Evolutionary conservation across 2,329 filamentous ascomycete species (phyloP), one percentile per base, ranked within the genome.

Genomic region (Ceratocystis colombiana): DNA sequence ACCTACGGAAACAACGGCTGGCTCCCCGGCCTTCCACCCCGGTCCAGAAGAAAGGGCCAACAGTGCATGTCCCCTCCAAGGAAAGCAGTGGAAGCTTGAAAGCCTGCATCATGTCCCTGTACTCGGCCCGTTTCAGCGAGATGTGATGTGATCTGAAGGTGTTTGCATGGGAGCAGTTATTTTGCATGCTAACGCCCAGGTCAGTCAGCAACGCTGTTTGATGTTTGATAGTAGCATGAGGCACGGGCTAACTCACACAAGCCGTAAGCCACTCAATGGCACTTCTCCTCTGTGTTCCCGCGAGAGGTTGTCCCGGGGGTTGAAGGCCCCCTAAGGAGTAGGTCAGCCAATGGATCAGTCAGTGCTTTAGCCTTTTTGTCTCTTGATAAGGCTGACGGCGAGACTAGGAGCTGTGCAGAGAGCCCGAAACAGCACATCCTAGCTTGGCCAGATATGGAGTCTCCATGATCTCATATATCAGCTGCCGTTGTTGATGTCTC

Each of bases 1-100:
- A 74, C 79, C 71, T 76, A 83, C 81, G 84, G 59, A 86, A 74
- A 73, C 83, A 80, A 46, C 79, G 80, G 69, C 84, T 78, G 1
- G 79, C 76, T 64, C 83, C 81, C 69, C 84, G 78, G 67, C 82
- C 79, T 71, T 86, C 82, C 68, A 79, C 77, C 1, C 80, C 77
- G 50, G 76, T 79, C 83, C 83, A 86, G 73, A 86, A 86, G 71
- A 85, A 85, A 0, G 84, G 84, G 0, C 84, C 84, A 15, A 86
- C 84, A 10, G 82, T 79, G 66, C 80, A 79, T 22, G 78, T 80
- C 20, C 81, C 80, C 73, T 87, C 84, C 68, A 87, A 82, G 44
- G 77, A 81, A 7, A 82, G 77, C 70, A 78, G 80, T 1, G 84
- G 83, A 55, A 86, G 75, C 68, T 75, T 77, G 73, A 85, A 71